These are phyloP conservation scores for Phytophthora quininea DNA, from an alignment of 352 stramenopile species.

Conservation along the genomic window DNA sequence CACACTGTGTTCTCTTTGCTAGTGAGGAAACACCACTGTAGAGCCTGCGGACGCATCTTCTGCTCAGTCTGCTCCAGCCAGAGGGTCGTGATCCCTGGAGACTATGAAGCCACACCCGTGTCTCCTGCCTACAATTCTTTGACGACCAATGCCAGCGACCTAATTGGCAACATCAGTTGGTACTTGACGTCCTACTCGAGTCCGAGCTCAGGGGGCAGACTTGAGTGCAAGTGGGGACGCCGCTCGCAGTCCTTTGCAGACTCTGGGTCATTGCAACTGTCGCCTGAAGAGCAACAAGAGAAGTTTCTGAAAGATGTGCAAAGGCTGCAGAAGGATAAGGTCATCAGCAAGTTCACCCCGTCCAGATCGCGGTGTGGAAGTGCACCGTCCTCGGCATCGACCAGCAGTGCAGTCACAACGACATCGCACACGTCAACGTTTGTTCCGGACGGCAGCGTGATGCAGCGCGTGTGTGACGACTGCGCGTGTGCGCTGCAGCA, in stretches of 20 bases:
- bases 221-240: slow-evolving; percentile 14
- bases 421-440: slow-evolving; percentile 49
- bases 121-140: slow-evolving; percentile 62
- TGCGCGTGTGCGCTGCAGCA: slow-evolving; percentile 82
- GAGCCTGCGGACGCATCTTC: slow-evolving; percentile 84
- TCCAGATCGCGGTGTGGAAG: slow-evolving; percentile 42
- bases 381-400: slow-evolving; percentile 31
- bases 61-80: slow-evolving; percentile 82
- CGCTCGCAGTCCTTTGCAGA: slow-evolving; percentile 34
- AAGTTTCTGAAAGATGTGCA: slow-evolving; percentile 79
- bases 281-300: slow-evolving; percentile 56
- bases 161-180: slow-evolving; percentile 86
- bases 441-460: slow-evolving; percentile 70
- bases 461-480: slow-evolving; percentile 85
- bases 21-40: slow-evolving; percentile 84
- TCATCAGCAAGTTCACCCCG: slow-evolving; percentile 81
- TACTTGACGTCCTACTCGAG: slow-evolving; percentile 77
- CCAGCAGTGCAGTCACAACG: slow-evolving; percentile 25
- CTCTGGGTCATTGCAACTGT: slow-evolving; percentile 34
- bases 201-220: slow-evolving; percentile 20
- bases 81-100: slow-evolving; percentile 78
- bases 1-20: slow-evolving; percentile 81
- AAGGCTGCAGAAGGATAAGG: slow-evolving; percentile 60
- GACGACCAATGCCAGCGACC: slow-evolving; percentile 71
- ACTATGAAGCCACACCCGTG: slow-evolving; percentile 81